Percentiles rank a stretch among this genome's conserved stretches.
These are phyloP conservation scores for Mrakia gelida DNA, from an alignment of 768 basidiomycete genomes.

Conservation along the genomic window DNA sequence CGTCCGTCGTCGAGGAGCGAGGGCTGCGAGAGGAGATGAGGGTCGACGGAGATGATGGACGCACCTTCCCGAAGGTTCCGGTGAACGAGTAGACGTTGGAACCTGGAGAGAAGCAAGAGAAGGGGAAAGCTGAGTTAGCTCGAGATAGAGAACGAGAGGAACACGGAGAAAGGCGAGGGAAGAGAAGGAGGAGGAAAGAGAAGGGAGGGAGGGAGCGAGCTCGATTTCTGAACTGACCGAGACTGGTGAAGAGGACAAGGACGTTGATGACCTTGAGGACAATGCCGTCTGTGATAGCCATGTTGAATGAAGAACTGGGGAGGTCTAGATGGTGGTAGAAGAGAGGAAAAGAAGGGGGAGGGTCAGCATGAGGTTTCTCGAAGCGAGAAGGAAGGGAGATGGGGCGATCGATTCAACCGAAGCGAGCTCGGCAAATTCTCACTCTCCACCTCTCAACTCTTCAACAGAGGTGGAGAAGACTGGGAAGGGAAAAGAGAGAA, in stretches of 20 bases:
- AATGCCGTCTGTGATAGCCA: slow-evolving; percentile 25
- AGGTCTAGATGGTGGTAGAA: not conserved
- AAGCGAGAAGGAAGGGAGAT: too few relatives aligned
- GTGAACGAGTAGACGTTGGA: slow-evolving; percentile 15
- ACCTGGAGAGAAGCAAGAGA: not conserved
- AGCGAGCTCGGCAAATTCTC: too few relatives aligned
- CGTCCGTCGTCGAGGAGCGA: too few relatives aligned
- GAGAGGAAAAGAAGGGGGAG: too few relatives aligned
- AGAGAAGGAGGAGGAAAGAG: not conserved
- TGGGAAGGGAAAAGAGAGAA: too few relatives aligned
- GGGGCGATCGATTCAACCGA: too few relatives aligned
- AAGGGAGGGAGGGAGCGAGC: not conserved
- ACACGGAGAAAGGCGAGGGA: not conserved
- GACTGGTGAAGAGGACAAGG: slow-evolving; percentile 8
- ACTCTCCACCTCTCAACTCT: too few relatives aligned
- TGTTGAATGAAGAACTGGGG: not conserved
- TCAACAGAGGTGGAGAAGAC: too few relatives aligned
- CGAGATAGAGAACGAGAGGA: not conserved
- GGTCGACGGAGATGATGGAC: not conserved
- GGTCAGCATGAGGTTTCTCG: too few relatives aligned
- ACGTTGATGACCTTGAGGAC: slow-evolving; percentile 28
- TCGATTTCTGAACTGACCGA: slow-evolving; percentile 8
- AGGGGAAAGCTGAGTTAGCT: not conserved
- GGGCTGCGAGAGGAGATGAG: not conserved
- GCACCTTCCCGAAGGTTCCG: slow-evolving; percentile 8